Base-by-base conservation (phyloP, 2,329 filamentous ascomycete genomes). In the Blastomyces emzantsi region DNA sequence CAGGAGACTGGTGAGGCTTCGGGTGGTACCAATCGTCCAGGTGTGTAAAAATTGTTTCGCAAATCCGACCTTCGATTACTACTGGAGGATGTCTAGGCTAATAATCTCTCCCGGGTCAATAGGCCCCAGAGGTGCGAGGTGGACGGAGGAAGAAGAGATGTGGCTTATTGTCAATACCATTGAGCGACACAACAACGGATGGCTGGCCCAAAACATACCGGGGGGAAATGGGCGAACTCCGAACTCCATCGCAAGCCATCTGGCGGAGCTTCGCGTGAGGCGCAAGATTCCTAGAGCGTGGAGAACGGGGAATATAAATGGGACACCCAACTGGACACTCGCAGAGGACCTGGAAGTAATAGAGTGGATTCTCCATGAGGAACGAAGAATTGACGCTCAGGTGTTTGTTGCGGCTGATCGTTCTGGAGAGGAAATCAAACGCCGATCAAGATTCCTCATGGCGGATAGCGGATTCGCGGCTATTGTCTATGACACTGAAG, bases 281-380 rank as follows among this genome's bases (percentile, higher is more conserved):
- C 49, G 36, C 8, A 54, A 45, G 13, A 43, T 69, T 11, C 63
- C 67, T 2, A 43, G 47, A 36, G 59, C 54, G 28, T 69, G 67
- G 67, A 61, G 64, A 60, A 17, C n/a, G n/a, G n/a, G 15, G 25
- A 41, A 49, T 36, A n/a, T 59, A 9, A 63, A 65, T 28, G 41
- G 47, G 22, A 62, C 43, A 59, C 22, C 47, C 9, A 28, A 65
- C 17, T 69, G 64, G 63, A 66, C 62, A 7, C 52, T 67, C 19
- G 62, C 63, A 39, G 67, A 69, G 57, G 66, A 69, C 36, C 52
- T 61, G 9, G 67, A 69, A 55, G 66, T 68, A 36, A 55, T 69
- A 17, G 62, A 63, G 54, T 69, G 66, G 66, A 61, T 67, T 39
- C 62, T 67, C 19, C 65, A 63, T 43, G 64, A 61, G 11, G 54